Evolutionary conservation across 192 early-diverging fungal species (phyloP), one percentile per base, ranked within the genome.

Genomic region (Thamnidium elegans): DNA sequence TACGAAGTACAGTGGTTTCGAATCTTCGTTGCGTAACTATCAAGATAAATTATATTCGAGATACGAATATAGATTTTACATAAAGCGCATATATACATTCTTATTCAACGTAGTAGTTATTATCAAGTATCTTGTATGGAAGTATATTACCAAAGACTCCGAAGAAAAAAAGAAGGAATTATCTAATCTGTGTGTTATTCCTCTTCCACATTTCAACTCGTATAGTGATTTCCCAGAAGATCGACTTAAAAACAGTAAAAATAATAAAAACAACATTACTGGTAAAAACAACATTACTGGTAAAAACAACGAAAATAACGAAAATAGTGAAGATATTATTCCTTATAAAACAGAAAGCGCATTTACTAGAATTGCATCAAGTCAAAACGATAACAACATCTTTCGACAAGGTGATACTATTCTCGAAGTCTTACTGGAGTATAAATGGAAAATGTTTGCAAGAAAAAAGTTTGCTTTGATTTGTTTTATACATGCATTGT

Each of bases 381-480:
- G 39, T 14, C 42, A 43, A 7, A 39, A 44, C 14, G 21, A 44
- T 11, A 59, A 59, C 9, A 31, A 59, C 11, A 59, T 59, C 4
- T 59, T 59, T 59, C 17, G 39, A 45, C 58, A 58, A 7, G 62
- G 51, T 23, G 63, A 64, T 1, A 50, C 63, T n/a, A 50, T 64
- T 26, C 52, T 64, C 32, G 63, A 53, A 31, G 42, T 51, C 14
- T 14, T 64, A 11, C 21, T 53, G 32, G n/a, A 52, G 4, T 64
- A 64, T 43, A 64, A 64, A 54, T 64, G 63, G 63, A 50, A 43
- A 15, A 43, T 17, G 14, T 64, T 64, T 54, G 63, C 63, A n/a
- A 34, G 14, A 15, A 30, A 8, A 15, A 50, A 20, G 13, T 64
- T 64, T 11, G 15, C 21, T 3, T 15, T 45, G 19, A 64, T 64